These are phyloP conservation scores for Pluteus cervinus DNA, from an alignment of 768 basidiomycete genomes.

Conservation along the genomic window DNA sequence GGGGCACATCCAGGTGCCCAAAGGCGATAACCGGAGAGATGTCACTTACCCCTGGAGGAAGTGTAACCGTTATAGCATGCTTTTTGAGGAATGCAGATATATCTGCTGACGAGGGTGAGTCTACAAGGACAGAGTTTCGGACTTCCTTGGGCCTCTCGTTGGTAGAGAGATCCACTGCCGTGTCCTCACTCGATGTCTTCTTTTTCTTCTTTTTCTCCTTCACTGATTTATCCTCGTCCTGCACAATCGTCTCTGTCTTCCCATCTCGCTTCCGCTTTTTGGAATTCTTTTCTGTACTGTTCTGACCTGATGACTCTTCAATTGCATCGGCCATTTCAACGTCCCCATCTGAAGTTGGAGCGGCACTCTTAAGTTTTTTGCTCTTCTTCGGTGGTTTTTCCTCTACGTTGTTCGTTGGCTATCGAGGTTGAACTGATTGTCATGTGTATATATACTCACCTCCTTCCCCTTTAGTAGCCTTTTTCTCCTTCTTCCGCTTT, in stretches of 20 bases:
- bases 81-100: slow-evolving; percentile 60
- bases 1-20: slow-evolving; percentile 60
- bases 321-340: not conserved
- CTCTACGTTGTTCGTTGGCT: not conserved
- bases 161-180: slow-evolving; percentile 11
- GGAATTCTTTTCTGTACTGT: slow-evolving; percentile 28
- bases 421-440: slow-evolving; percentile 12
- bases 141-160: slow-evolving; percentile 7
- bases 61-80: slow-evolving; percentile 70
- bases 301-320: not conserved
- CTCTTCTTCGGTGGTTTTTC: slow-evolving; percentile 15
- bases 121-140: slow-evolving; percentile 9
- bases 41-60: slow-evolving; percentile 35
- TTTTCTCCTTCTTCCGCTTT: slow-evolving; percentile 21
- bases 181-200: slow-evolving; percentile 25
- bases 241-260: slow-evolving; percentile 6
- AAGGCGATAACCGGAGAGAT: slow-evolving; percentile 72
- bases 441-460: slow-evolving; percentile 13
- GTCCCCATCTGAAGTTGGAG: not conserved
- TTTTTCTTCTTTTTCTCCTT: slow-evolving; percentile 38
- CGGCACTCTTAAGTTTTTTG: slow-evolving; percentile 13
- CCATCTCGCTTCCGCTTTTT: slow-evolving; percentile 34
- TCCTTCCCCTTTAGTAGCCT: slow-evolving; percentile 7
- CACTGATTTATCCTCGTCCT: slow-evolving; percentile 10
- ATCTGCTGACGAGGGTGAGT: slow-evolving; percentile 29